Percentiles rank a stretch among this genome's conserved stretches.
Conservation (phyloP, 805 yeast genomes). For the Yueomyces sinensis region DNA sequence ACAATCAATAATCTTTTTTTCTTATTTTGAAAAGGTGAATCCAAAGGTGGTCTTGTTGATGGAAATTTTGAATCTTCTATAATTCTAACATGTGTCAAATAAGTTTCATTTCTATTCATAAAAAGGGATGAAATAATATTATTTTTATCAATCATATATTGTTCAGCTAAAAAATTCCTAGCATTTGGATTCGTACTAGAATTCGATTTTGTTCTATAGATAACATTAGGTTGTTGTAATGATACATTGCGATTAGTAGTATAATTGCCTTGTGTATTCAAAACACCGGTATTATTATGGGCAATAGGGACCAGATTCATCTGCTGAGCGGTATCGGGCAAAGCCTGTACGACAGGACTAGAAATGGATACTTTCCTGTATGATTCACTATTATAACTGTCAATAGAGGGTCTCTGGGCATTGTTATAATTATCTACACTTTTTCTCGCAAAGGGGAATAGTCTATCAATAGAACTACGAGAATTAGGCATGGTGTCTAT, state of each 20-base stretch:
- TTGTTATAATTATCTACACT: too few species aligned
- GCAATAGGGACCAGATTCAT: neutral
- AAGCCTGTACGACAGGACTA: neutral
- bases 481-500: too few species aligned
- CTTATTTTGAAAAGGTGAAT: slow-evolving; percentile 32
- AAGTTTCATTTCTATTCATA: slow-evolving; percentile 38
- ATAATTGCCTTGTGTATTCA: too few species aligned
- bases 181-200: slow-evolving; percentile 21
- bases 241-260: too few species aligned
- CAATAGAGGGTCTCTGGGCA: too few species aligned
- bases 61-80: slow-evolving; percentile 66
- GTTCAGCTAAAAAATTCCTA: slow-evolving; percentile 34
- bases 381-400: too few species aligned
- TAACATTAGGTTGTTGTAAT: too few species aligned
- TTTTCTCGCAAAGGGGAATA: too few species aligned
- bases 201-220: slow-evolving; percentile 24
- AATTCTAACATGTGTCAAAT: slow-evolving; percentile 64
- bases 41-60: slow-evolving; percentile 50
- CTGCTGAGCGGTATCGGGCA: neutral
- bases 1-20: slow-evolving; percentile 45
- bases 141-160: slow-evolving; percentile 42
- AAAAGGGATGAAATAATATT: slow-evolving; percentile 38
- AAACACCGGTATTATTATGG: too few species aligned
- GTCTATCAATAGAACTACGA: too few species aligned
- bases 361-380: too few species aligned